phyloP scores from a whole-genome alignment of 202 grass and related monocot genomes.

The Eragrostis tef region DNA sequence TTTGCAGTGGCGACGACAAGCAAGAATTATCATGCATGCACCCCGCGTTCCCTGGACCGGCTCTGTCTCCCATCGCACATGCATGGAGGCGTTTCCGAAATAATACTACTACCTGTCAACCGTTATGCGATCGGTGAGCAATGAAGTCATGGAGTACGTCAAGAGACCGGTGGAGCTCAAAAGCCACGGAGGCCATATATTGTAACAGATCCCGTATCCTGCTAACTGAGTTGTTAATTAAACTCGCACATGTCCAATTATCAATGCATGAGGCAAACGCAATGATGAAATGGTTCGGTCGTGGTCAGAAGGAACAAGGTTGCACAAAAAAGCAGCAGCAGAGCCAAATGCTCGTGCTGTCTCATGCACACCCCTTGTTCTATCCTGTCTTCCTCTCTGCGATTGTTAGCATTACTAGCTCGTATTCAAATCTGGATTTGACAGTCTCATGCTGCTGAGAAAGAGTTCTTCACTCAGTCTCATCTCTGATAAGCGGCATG shows the following conservation, averaged over 20 bases:
- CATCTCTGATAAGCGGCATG: neutral
- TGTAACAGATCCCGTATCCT: constrained; percentile 35
- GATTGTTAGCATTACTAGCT: no score
- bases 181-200: neutral
- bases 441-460: neutral
- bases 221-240: neutral
- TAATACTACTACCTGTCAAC: no score
- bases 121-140: neutral
- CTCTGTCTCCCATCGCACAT: constrained; percentile 10
- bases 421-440: no score
- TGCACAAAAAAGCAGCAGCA: constrained; percentile 14
- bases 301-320: constrained; percentile 21
- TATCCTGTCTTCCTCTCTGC: neutral
- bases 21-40: neutral
- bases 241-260: neutral
- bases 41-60: neutral
- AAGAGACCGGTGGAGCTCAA: neutral
- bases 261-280: constrained; percentile 12
- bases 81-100: neutral
- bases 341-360: neutral
- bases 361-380: neutral
- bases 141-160: constrained; percentile 38
- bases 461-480: neutral
- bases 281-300: constrained; percentile 32
- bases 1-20: neutral